Percentiles rank a stretch among this genome's conserved stretches.
These are phyloP conservation scores for Colletotrichum zoysiae DNA, from an alignment of 2,329 filamentous ascomycete species.

Conservation along the genomic window DNA sequence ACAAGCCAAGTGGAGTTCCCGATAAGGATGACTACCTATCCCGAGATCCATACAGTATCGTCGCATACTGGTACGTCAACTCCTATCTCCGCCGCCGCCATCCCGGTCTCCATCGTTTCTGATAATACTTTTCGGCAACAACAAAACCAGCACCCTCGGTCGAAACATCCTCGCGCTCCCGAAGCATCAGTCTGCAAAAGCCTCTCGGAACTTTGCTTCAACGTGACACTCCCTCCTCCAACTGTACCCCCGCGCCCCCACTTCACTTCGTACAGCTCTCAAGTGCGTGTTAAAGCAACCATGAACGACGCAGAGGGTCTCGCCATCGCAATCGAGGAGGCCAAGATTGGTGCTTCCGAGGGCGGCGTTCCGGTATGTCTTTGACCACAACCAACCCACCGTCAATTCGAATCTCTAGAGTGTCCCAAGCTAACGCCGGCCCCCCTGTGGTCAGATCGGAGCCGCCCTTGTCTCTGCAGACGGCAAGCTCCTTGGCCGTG, in stretches of 20 bases:
- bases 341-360: constrained; percentile 33
- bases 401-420: too few relatives aligned
- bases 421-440: not conserved
- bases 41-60: constrained; percentile 12
- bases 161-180: not conserved
- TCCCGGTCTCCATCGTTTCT: constrained; percentile 4
- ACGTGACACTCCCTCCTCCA: not conserved
- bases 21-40: constrained; percentile 27
- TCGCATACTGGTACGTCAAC: constrained; percentile 15
- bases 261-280: not conserved
- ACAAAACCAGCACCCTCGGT: constrained; percentile 2
- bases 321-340: constrained; percentile 41
- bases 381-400: not conserved
- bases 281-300: not conserved
- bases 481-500: constrained; percentile 77
- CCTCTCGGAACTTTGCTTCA: not conserved
- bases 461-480: constrained; percentile 74
- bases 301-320: constrained; percentile 40
- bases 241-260: constrained; percentile 7
- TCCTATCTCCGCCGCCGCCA: constrained; percentile 22
- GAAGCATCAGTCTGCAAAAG: not conserved
- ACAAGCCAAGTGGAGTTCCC: constrained; percentile 19
- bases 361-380: constrained; percentile 36
- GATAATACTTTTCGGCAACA: not conserved
- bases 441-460: constrained; percentile 53